Evolutionary conservation across 768 basidiomycete species (phyloP), one percentile per base, ranked within the genome.

Genomic region (Tricholoma terreum): DNA sequence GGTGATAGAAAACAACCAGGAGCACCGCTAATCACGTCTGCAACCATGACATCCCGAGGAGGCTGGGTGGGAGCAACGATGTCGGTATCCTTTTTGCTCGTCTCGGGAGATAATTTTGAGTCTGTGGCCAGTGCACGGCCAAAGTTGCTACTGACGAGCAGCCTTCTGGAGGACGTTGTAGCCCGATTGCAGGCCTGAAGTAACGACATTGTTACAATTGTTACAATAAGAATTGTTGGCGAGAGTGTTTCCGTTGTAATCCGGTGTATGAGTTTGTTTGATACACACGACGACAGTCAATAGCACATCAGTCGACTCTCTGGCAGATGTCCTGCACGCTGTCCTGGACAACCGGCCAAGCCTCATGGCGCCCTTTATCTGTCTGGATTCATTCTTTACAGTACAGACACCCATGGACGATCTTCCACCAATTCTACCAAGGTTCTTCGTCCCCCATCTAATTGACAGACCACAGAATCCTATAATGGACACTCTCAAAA

Each of bases 1-100:
- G n/a, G 17, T 31, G 12, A 33, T 11, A 21, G 9, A 19, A 46
- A 3, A 72, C 85, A 61, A 94, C 93, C 68, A 56, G 93, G 93
- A 59, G 92, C 92, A 64, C 92, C 93, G 59, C 91, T 94, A 63
- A 92, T 84, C 5, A 84, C 80, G 67, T 94, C 92, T 43, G 92
- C 92, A 45, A 87, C 83, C 63, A 90, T 70, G 55, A 92, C 78
- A 68, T 88, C 88, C 49, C 81, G 80, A 56, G 77, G 72, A 30
- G 80, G 77, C 54, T 77, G 78, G 43, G 73, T 73, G 50, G 63
- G 59, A 56, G 76, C 76, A 58, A 77, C 69, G 56, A 78, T 76
- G 49, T 77, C 75, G 49, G 75, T 71, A 50, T 66, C 67, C 58
- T 72, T 70, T 50, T 70, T 67, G 27, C 69, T 68, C 8, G 63